Percentiles rank a stretch among this genome's conserved stretches.
These are phyloP conservation scores for Tuctoria greenei DNA, from an alignment of 176 grass and related monocot genomes.

Conservation along the genomic window DNA sequence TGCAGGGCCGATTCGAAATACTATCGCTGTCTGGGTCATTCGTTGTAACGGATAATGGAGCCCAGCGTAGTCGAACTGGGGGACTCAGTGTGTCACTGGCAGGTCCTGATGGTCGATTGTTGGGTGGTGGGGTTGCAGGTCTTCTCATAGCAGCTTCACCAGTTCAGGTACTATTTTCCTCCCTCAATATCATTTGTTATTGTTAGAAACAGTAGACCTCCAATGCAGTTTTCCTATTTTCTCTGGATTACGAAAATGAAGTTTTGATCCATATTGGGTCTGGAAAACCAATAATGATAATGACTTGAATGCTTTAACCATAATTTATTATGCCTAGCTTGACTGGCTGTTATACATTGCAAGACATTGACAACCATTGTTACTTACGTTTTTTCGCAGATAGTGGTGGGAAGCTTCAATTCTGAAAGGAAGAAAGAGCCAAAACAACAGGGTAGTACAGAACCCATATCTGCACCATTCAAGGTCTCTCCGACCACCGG, in stretches of 20 bases:
- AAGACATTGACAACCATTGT: not conserved
- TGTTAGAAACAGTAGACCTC: not conserved
- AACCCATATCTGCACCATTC: constrained; percentile 28
- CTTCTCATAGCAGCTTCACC: constrained; percentile 91
- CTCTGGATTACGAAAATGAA: not conserved
- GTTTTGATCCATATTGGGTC: not conserved
- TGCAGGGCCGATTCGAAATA: constrained; percentile 92
- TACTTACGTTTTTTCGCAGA: constrained; percentile 37
- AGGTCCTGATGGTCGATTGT: constrained; percentile 81
- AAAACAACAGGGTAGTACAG: constrained; percentile 47
- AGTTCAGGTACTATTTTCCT: constrained; percentile 59
- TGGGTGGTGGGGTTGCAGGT: constrained; percentile 91
- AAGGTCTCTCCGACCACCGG: constrained; percentile 37
- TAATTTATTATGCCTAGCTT: not conserved
- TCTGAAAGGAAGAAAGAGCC: constrained; percentile 60
- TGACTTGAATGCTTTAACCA: not conserved
- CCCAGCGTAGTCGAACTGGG: constrained; percentile 81
- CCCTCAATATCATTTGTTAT: constrained; percentile 12
- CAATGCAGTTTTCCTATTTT: not conserved
- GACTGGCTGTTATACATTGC: not conserved
- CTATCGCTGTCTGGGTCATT: constrained; percentile 89
- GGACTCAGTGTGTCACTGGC: constrained; percentile 91
- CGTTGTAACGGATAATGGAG: constrained; percentile 64
- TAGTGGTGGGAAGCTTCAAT: constrained; percentile 84
- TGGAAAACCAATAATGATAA: not conserved